Conservation (phyloP, 2,329 filamentous ascomycete genomes). For the Aspergillus glaucus region DNA sequence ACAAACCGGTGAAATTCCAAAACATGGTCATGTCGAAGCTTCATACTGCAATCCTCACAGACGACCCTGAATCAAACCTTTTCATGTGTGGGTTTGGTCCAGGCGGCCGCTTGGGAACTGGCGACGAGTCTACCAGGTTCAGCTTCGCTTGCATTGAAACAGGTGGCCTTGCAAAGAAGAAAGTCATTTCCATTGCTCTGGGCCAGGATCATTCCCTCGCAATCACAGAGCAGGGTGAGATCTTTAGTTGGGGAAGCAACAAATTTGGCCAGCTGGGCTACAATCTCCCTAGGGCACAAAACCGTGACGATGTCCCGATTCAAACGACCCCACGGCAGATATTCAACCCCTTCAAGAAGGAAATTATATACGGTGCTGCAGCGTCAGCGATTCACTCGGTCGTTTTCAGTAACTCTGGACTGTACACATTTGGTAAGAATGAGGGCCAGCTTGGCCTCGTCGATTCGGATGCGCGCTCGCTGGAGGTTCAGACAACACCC, state of each 20-base stretch:
- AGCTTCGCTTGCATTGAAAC: constrained; percentile 76
- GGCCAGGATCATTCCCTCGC: constrained; percentile 90
- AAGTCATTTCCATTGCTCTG: constrained; percentile 69
- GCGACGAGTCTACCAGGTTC: constrained; percentile 84
- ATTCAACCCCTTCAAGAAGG: constrained; percentile 85
- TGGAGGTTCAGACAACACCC: constrained; percentile 75
- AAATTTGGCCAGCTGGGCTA: constrained; percentile 82
- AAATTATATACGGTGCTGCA: constrained; percentile 71
- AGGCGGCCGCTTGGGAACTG: constrained; percentile 80
- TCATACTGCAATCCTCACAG: constrained; percentile 81
- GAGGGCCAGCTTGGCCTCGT: constrained; percentile 88
- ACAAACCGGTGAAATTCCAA: constrained; percentile 66
- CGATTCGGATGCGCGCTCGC: constrained; percentile 86
- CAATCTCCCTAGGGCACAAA: constrained; percentile 55
- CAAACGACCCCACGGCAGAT: constrained; percentile 79
- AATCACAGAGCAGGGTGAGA: constrained; percentile 75
- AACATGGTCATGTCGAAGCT: constrained; percentile 86
- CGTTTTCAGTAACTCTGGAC: constrained; percentile 69
- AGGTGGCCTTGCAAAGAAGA: constrained; percentile 65
- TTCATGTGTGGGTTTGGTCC: constrained; percentile 90
- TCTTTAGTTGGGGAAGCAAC: constrained; percentile 94
- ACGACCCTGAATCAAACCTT: constrained; percentile 80
- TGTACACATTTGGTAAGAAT: constrained; percentile 95
- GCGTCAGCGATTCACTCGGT: constrained; percentile 90
- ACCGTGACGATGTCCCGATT: constrained; percentile 75